Conservation (phyloP, 306 rosid genomes). For the Luffa acutangula region DNA sequence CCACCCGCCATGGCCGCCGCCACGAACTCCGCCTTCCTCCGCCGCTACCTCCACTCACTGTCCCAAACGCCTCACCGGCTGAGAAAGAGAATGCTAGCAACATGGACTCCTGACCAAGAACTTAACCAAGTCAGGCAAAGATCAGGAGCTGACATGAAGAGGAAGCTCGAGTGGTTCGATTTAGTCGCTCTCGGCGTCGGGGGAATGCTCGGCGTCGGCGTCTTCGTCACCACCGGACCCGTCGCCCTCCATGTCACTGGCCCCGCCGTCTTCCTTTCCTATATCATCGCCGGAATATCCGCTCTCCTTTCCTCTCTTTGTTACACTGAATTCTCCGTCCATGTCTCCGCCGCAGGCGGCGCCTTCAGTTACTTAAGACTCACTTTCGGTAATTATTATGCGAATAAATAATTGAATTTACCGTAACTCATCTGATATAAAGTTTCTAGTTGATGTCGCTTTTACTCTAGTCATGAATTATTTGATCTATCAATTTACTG, state of each 20-base stretch:
- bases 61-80: slow-evolving; percentile 79
- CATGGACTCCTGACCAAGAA: slow-evolving; percentile 90
- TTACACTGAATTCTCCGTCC: slow-evolving; percentile 86
- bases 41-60: slow-evolving; percentile 52
- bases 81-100: slow-evolving; percentile 74
- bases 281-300: slow-evolving; percentile 73
- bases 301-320: slow-evolving; percentile 89
- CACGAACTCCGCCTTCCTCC: slow-evolving; percentile 24
- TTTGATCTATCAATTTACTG: too few species aligned
- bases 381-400: slow-evolving; percentile 51
- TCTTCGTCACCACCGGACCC: slow-evolving; percentile 79
- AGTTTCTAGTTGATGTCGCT: too few species aligned
- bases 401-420: too few species aligned
- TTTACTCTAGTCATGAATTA: too few species aligned
- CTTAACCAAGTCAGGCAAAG: slow-evolving; percentile 76
- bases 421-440: too few species aligned
- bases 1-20: slow-evolving; percentile 15
- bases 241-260: slow-evolving; percentile 59
- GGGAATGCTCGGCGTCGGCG: slow-evolving; percentile 97
- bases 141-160: slow-evolving; percentile 90
- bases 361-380: slow-evolving; percentile 87
- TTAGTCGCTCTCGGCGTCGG: slow-evolving; percentile 79
- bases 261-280: slow-evolving; percentile 75
- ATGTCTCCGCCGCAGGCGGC: slow-evolving; percentile 92
- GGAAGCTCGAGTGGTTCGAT: slow-evolving; percentile 78